Base-by-base conservation (phyloP, 2,329 filamentous ascomycete genomes). In the Nemania bipapillata region DNA sequence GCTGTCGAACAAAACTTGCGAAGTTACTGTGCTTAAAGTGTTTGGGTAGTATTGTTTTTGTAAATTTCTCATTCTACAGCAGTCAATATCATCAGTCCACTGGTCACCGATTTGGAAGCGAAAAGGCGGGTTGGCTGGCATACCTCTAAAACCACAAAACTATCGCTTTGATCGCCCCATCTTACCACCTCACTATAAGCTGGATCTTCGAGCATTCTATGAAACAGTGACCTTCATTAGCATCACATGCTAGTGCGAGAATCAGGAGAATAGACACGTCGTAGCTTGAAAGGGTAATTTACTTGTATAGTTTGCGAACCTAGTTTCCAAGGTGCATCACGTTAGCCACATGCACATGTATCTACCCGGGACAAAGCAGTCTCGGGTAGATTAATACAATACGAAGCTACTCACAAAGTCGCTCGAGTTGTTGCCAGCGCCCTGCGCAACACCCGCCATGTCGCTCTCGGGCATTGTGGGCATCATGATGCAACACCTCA, bases 241-340 rank as follows among this genome's bases (percentile, higher is more conserved):
- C 71, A 72, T 66, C 35, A 50, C n/a, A 53, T 26, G 53, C 26
- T 26, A 28, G 9, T 4, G 17, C 3, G 15, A 45, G 11, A 35
- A 4, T n/a, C n/a, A 28, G 17, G 50, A 53, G 50, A 55, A 47
- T 63, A 35, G 40, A 56, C 26, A 42, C 11, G 32, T 77, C 56
- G 72, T 20, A 76, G 63, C 73, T 52, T 52, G 62, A 47, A 40
- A 54, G 55, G 72, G 61, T 68, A n/a, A 65, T 71, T 82, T 90
- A 98, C 95, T 97, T 97, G 87, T 97, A 98, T 73, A 98, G 86
- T 84, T 98, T 98, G 85, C 95, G 94, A 83, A 98, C 94, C 94
- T 97, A 75, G 60, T 75, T 68, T 32, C 45, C 53, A 58, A 52
- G 56, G 50, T 40, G 59, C 50, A 63, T 59, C 56, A 65, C 28